These are phyloP conservation scores for Coemansia sp. DNA, from an alignment of 371 early-diverging fungal species.

Conservation along the genomic window DNA sequence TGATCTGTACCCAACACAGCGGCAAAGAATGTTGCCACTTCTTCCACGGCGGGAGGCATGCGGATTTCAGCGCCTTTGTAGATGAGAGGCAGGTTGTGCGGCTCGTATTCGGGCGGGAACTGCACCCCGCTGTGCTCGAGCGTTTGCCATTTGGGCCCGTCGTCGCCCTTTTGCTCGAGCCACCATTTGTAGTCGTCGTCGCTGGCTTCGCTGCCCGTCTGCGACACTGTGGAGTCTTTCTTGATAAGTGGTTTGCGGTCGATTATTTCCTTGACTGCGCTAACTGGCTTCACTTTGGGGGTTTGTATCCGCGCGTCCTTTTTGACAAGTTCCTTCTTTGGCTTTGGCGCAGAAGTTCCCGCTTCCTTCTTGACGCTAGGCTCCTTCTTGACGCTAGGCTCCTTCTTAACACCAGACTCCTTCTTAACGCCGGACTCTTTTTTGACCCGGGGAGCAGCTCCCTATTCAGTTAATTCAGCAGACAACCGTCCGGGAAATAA, in stretches of 20 bases:
- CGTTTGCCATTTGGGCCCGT: slow-evolving; percentile 78
- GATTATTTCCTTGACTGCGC: slow-evolving; percentile 27
- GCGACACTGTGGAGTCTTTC: slow-evolving; percentile 44
- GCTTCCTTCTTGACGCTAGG: background rate
- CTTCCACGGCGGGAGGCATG: slow-evolving; percentile 84
- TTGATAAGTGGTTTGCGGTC: slow-evolving; percentile 47
- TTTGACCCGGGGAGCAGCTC: background rate
- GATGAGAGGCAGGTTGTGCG: slow-evolving; percentile 85
- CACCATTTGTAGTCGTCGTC: slow-evolving; percentile 61
- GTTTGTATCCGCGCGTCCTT: slow-evolving; percentile 9
- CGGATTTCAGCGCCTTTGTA: slow-evolving; percentile 81
- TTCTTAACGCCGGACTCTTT: background rate
- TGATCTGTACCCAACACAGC: slow-evolving; percentile 82
- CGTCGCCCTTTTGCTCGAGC: slow-evolving; percentile 56
- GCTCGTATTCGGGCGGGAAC: slow-evolving; percentile 91
- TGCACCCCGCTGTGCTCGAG: slow-evolving; percentile 86
- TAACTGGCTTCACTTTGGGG: slow-evolving; percentile 11
- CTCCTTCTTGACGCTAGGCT: background rate
- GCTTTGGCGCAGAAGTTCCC: background rate
- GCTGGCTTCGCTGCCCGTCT: slow-evolving; percentile 52
- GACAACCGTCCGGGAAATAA: background rate
- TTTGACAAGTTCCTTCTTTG: slow-evolving; percentile 17
- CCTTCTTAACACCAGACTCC: background rate
- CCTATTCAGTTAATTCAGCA: background rate
- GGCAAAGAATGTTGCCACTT: slow-evolving; percentile 94